Conservation (phyloP, 2,329 filamentous ascomycete species). For the Cryphonectria parasitica region DNA sequence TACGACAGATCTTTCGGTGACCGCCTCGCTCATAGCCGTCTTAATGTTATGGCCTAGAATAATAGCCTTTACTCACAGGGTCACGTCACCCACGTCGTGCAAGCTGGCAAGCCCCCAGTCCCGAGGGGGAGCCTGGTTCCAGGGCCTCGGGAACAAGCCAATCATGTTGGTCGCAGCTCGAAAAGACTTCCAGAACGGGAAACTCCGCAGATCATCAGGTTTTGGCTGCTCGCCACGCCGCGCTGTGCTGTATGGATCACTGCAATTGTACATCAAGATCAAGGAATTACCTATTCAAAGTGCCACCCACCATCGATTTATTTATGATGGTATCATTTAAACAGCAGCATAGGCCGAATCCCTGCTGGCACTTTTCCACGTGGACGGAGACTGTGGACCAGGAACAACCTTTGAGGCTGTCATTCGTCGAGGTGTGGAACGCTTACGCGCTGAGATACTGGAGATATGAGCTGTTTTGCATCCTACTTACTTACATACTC, state of each 20-base stretch:
- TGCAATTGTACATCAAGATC: too few species aligned
- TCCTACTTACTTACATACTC: too few species aligned
- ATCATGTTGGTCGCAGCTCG: neutral
- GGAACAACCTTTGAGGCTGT: neutral
- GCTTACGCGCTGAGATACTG: too few species aligned
- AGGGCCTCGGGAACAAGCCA: neutral
- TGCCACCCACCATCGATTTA: too few species aligned
- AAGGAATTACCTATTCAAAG: too few species aligned
- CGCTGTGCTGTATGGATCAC: neutral
- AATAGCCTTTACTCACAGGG: neutral
- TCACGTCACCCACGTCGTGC: neutral
- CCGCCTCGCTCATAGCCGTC: neutral
- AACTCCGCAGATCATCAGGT: neutral
- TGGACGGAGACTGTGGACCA: neutral
- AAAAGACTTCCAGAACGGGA: neutral
- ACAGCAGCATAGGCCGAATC: neutral
- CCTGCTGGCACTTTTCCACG: neutral
- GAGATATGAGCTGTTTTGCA: too few species aligned
- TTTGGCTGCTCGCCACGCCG: too few species aligned
- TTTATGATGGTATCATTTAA: neutral
- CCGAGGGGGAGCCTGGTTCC: neutral
- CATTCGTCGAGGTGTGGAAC: neutral
- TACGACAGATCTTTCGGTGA: neutral
- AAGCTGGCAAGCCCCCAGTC: neutral
- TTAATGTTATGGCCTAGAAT: neutral